Evolutionary conservation across 2,329 filamentous ascomycete genomes (phyloP), one percentile per base, ranked within the genome.

Genomic region (Zalaria obscura): DNA sequence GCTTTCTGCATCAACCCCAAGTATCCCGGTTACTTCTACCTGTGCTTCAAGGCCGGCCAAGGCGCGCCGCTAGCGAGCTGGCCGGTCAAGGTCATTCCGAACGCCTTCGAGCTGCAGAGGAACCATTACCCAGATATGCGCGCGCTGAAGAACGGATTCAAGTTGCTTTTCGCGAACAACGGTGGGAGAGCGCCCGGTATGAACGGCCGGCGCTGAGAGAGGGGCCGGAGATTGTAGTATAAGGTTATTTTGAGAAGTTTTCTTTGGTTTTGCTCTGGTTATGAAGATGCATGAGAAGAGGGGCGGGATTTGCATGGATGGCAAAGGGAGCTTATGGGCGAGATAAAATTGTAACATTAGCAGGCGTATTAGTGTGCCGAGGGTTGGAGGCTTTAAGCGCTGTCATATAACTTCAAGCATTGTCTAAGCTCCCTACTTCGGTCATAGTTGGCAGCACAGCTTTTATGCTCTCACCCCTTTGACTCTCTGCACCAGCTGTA

Each of bases 141-240:
- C 51, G 86, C 87, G 38, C 68, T 98, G 48, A 94, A 89, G 70
- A 98, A 98, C 64, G 91, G 89, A 4, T 96, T 96, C 72, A 96
- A 96, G 71, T 63, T 89, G 55, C 70, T 88, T 41, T 87, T 87
- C 58, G 69, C 70, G 45, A 83, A 79, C 1, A 38, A 38, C 27
- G 39, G 39, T 11, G 29, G 29, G 25, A 36, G 11, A 8, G 8
- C 35, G 7, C 8, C 35, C 3, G 18, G 18, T 18, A 18, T 18
- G 18, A 36, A 36, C 35, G 35, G 35, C 25, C 2, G 35, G 10
- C 7, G 35, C 7, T 25, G 35, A 36, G 2, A 2, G 2, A 7
- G 29, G 29, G 18, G 18, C 18, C 18, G 18, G 18, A 18, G 18
- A 18, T 32, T 32, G 7, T 32, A 32, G 7, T 7, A 32, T 32